A percentile compares a stretch with the other conserved stretches of the same genome.
These are phyloP conservation scores for Hemerocallis citrina DNA, from an alignment of 106 monocot genomes.

Conservation along the genomic window DNA sequence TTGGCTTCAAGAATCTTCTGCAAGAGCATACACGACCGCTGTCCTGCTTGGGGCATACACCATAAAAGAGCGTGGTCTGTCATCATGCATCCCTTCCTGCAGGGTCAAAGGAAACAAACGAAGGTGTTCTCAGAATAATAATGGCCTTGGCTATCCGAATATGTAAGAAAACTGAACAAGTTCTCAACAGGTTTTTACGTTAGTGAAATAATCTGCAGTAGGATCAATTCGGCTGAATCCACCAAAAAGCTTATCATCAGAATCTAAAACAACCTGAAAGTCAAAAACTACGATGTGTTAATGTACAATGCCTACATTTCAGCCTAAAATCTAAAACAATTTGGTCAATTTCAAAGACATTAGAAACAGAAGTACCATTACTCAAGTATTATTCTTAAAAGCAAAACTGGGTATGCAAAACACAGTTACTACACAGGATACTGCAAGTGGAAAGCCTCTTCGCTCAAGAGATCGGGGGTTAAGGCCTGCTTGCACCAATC, in stretches of 20 bases:
- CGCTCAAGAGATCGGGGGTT: too few species aligned
- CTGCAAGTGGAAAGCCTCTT: too few species aligned
- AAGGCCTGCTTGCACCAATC: too few species aligned
- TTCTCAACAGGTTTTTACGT: conserved; percentile 28
- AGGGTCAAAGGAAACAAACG: neutral
- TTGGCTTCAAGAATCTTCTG: too few species aligned
- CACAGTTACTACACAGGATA: too few species aligned
- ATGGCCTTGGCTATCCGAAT: neutral
- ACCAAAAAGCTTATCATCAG: conserved; percentile 80
- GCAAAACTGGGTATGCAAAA: too few species aligned
- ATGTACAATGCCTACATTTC: neutral
- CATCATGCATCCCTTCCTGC: conserved; percentile 66
- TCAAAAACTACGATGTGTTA: neutral
- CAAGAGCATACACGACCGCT: conserved; percentile 66
- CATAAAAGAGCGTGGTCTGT: conserved; percentile 61
- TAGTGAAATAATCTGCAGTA: conserved; percentile 63
- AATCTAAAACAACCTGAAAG: conserved; percentile 72
- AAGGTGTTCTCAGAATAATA: neutral
- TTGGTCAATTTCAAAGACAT: too few species aligned
- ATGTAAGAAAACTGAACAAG: neutral
- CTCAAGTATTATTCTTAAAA: too few species aligned
- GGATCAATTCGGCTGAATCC: conserved; percentile 78
- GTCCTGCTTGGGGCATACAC: conserved; percentile 92
- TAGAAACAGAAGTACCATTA: too few species aligned
- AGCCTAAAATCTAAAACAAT: too few species aligned